A percentile compares a stretch with the other conserved stretches of the same genome.
phyloP scores from a whole-genome alignment of 371 early-diverging fungal species.

The Zopfochytrium polystomum region DNA sequence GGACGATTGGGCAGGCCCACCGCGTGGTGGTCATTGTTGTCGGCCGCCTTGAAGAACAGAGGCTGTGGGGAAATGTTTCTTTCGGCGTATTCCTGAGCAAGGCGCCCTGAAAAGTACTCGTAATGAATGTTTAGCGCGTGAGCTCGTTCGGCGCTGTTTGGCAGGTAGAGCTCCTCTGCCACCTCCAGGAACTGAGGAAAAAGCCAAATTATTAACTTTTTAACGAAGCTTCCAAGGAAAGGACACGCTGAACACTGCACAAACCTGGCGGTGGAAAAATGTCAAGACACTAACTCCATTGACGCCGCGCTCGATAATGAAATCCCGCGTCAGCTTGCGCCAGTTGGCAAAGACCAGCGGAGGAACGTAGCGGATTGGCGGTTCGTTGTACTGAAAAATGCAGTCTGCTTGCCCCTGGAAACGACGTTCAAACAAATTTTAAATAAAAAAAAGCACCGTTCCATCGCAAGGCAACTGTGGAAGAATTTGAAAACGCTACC shows the following conservation, averaged over 20 bases:
- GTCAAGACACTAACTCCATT: neutral
- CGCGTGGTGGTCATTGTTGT: neutral
- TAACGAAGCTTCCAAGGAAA: neutral
- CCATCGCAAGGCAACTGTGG: too few relatives aligned
- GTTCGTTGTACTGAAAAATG: neutral
- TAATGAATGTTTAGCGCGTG: neutral
- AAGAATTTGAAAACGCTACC: too few relatives aligned
- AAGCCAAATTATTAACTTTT: neutral
- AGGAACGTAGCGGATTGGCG: neutral
- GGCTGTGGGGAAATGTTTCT: neutral
- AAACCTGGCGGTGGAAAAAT: conserved; percentile 1
- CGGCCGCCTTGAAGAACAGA: neutral
- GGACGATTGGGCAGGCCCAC: neutral
- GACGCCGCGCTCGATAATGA: neutral
- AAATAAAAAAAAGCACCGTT: neutral
- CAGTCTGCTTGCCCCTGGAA: neutral
- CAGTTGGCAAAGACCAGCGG: neutral
- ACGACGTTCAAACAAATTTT: neutral
- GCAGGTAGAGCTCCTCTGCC: neutral
- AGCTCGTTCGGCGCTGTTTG: neutral
- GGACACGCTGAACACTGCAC: too few relatives aligned
- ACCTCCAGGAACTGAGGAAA: neutral
- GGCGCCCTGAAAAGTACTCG: neutral
- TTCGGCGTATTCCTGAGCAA: neutral
- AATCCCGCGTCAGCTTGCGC: neutral